Evolutionary conservation across 352 stramenopile genomes (phyloP).

Genomic region (Phytophthora ramorum): DNA sequence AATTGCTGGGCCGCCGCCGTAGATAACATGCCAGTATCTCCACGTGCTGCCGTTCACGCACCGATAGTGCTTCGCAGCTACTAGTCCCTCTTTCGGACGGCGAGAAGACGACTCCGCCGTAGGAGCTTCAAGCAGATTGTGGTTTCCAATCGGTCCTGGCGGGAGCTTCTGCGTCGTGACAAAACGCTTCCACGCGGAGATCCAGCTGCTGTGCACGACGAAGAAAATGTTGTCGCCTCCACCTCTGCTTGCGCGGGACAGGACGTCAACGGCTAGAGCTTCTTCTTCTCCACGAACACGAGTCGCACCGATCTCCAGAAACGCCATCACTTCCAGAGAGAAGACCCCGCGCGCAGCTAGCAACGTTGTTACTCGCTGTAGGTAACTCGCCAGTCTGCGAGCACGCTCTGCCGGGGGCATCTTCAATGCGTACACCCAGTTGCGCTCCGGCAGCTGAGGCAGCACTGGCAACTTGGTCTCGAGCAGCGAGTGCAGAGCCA

Average conservation of each 20-base stretch:
- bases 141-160: constrained; percentile 32
- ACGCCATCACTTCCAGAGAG: constrained; percentile 72
- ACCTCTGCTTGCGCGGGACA: constrained; percentile 30
- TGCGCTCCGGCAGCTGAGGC: constrained; percentile 53
- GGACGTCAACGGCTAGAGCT: constrained; percentile 48
- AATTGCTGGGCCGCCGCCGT: constrained; percentile 58
- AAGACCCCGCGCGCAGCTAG: constrained; percentile 62
- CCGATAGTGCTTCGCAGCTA: constrained; percentile 52
- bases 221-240: constrained; percentile 40
- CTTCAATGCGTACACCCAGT: constrained; percentile 52
- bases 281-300: constrained; percentile 66
- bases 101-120: constrained; percentile 5
- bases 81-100: constrained; percentile 46
- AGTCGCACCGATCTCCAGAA: constrained; percentile 68
- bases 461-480: constrained; percentile 57
- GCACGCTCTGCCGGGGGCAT: constrained; percentile 45
- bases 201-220: constrained; percentile 46
- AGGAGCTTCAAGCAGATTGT: constrained; percentile 23
- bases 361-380: constrained; percentile 59
- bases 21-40: constrained; percentile 54
- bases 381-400: constrained; percentile 47
- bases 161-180: constrained; percentile 20
- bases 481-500: constrained; percentile 50
- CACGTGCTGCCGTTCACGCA: constrained; percentile 66
- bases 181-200: constrained; percentile 61